Conservation (phyloP, 2,329 filamentous ascomycete species). For the Orbilia ellipsospora region DNA sequence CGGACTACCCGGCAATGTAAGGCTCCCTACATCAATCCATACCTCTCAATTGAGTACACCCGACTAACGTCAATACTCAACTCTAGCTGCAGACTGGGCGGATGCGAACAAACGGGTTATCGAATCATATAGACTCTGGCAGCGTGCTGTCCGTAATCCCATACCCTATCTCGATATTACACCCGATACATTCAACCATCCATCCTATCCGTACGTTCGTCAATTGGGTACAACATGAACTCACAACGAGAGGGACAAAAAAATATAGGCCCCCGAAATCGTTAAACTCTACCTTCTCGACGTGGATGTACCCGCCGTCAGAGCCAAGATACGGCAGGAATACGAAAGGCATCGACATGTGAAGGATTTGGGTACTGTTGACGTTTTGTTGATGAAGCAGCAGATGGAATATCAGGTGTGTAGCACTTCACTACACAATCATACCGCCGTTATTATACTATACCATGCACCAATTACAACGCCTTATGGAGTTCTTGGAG, state of each 20-base stretch:
- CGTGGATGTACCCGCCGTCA: conserved; percentile 84
- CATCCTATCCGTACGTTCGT: neutral
- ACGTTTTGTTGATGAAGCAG: conserved; percentile 89
- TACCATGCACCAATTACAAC: too few species aligned
- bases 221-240: neutral
- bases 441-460: too few species aligned
- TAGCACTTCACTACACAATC: neutral
- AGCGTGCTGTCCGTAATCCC: conserved; percentile 81
- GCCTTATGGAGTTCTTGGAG: too few species aligned
- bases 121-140: conserved; percentile 92
- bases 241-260: neutral
- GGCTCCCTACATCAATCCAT: conserved; percentile 23
- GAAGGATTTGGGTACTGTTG: conserved; percentile 85
- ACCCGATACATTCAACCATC: neutral
- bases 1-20: conserved; percentile 81
- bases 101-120: conserved; percentile 90
- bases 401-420: conserved; percentile 91
- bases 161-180: neutral
- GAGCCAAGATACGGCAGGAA: conserved; percentile 94
- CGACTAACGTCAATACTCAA: conserved; percentile 10
- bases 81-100: conserved; percentile 70
- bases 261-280: conserved; percentile 85
- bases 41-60: conserved; percentile 17
- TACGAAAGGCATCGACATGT: conserved; percentile 96
- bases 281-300: conserved; percentile 96